Conservation (phyloP, 225 moss, liverwort and hornwort genomes). For the Bryoerythrophyllum caledonicum region DNA sequence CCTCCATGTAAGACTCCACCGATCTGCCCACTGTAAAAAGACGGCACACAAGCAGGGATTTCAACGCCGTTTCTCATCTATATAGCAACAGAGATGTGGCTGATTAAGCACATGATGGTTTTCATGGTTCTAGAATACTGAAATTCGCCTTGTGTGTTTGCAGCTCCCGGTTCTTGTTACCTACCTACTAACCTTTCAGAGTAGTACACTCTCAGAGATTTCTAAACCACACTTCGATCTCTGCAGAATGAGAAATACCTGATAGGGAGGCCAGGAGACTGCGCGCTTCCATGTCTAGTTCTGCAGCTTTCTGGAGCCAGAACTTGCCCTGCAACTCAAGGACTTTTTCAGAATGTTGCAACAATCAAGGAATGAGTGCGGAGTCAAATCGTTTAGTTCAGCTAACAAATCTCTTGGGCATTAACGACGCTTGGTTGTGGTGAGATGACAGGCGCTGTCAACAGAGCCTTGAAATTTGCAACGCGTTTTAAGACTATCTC, state of each 20-base stretch:
- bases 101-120: too few species aligned
- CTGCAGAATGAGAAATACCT: slow-evolving; percentile 29
- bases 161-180: too few species aligned
- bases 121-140: too few species aligned
- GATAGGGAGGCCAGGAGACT: slow-evolving; percentile 57
- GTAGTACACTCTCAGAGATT: neutral
- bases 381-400: neutral
- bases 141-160: too few species aligned
- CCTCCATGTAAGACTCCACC: slow-evolving; percentile 64
- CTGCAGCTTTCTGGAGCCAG: slow-evolving; percentile 65
- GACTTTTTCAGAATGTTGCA: neutral
- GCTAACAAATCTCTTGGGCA: neutral
- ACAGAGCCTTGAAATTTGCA: too few species aligned
- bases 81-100: too few species aligned
- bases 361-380: neutral
- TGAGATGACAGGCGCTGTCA: too few species aligned
- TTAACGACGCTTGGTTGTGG: too few species aligned
- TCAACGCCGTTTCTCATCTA: neutral
- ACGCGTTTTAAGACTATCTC: neutral
- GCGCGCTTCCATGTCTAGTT: slow-evolving; percentile 61
- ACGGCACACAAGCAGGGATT: slow-evolving; percentile 22
- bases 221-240: neutral
- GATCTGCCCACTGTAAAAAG: slow-evolving; percentile 52
- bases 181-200: too few species aligned
- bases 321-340: slow-evolving; percentile 44